Evolutionary conservation across 495 filamentous ascomycete genomes (phyloP).

Genomic region (Lasiosphaeria miniovina): DNA sequence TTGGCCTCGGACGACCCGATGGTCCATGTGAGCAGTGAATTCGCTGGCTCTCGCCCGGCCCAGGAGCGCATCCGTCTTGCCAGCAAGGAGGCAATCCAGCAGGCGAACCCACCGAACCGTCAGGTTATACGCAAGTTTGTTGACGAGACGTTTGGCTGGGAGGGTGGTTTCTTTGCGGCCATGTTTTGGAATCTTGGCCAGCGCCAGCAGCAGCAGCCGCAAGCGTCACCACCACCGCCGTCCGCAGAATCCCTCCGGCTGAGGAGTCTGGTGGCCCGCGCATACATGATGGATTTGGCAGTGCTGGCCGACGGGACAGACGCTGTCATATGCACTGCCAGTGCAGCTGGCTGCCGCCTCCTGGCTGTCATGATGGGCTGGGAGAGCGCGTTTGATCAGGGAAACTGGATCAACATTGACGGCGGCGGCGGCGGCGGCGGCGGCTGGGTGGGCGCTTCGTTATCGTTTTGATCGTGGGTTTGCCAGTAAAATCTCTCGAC

Average conservation of each 20-base stretch:
- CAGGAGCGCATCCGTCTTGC: slow-evolving; percentile 66
- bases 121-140: slow-evolving; percentile 54
- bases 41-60: slow-evolving; percentile 48
- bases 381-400: slow-evolving; percentile 57
- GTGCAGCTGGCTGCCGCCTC: slow-evolving; percentile 61
- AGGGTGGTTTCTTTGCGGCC: slow-evolving; percentile 67
- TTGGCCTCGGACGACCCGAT: slow-evolving; percentile 71
- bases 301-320: slow-evolving; percentile 61
- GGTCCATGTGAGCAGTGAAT: slow-evolving; percentile 57
- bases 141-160: slow-evolving; percentile 68
- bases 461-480: too few species aligned
- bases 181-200: slow-evolving; percentile 66
- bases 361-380: slow-evolving; percentile 78
- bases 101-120: slow-evolving; percentile 20
- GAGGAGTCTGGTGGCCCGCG: slow-evolving; percentile 61
- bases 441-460: slow-evolving; percentile 50
- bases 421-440: slow-evolving; percentile 58
- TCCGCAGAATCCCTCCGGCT: slow-evolving; percentile 54
- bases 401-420: slow-evolving; percentile 71
- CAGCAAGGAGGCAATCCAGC: slow-evolving; percentile 32
- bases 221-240: slow-evolving; percentile 21
- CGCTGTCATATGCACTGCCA: slow-evolving; percentile 63
- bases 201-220: too few species aligned
- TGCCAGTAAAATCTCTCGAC: too few species aligned
- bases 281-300: slow-evolving; percentile 70